Evolutionary conservation across 257 asterid species (phyloP), one percentile per base, ranked within the genome.

Genomic region (Plantago ovata): DNA sequence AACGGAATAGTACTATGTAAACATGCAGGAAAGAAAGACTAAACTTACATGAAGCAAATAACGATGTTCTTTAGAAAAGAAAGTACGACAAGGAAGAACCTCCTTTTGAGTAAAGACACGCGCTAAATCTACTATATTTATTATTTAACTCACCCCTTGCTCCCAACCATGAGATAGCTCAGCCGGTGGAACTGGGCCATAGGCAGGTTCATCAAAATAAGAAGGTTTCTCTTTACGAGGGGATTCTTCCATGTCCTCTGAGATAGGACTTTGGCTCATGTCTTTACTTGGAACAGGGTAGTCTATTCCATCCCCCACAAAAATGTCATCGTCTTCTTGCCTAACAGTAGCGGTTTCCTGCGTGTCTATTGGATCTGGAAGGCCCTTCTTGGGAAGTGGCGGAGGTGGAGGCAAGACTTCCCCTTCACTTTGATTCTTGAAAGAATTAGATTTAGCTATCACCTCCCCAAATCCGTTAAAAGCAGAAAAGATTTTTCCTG

Each of bases 181-280:
- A 54, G 97, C 36, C n/a, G 97, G 95, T 52, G 95, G 94, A 64
- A 88, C 86, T 21, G 99, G 97, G 58, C 95, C 99, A 72, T 89
- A 93, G n/a, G 83, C 78, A 51, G 97, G 92, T 79, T 86, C 94
- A 54, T 65, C 61, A 53, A 85, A 82, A 78, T 84, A 82, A 58
- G 91, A 54, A 32, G 77, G 50, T 71, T 72, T 84, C 78, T 85
- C 98, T 68, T 82, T 89, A 60, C 94, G 86, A 64, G 98, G 99
- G 72, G 97, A 93, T 76, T 93, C 99, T 73, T 93, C 96, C 99
- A 93, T 93, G 69, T 93, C 97, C 83, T 93, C 97, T 2, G 95
- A 89, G 62, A 86, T 49, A 56, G 99, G 99, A 68, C 97, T 89
- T 74, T 86, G 95, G 83, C 80, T 86, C 89, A 84, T 81, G 71